A percentile compares a stretch with the other conserved stretches of the same genome.
phyloP scores from a whole-genome alignment of 441 rosid genomes.

The Oxalis stricta region DNA sequence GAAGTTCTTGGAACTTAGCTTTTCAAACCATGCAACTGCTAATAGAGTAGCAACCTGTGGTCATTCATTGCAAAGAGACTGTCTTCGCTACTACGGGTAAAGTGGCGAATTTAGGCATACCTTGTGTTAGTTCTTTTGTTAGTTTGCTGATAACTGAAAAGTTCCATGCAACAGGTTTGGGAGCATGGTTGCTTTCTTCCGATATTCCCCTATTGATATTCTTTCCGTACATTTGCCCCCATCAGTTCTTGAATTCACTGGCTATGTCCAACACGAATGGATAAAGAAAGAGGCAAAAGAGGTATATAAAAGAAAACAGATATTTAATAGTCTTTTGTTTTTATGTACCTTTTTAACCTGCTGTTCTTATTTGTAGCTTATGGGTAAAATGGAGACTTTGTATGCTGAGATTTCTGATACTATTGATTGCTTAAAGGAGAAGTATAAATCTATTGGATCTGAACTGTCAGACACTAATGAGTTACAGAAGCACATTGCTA shows the following conservation, averaged over 20 bases:
- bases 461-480: constrained; percentile 30
- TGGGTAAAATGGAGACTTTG: constrained; percentile 41
- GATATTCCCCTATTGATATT: constrained; percentile 83
- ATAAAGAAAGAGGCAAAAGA: constrained; percentile 59
- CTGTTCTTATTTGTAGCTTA: constrained; percentile 36
- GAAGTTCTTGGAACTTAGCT: constrained; percentile 89
- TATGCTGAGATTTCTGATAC: constrained; percentile 47
- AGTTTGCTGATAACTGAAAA: constrained; percentile 8
- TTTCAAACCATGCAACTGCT: constrained; percentile 92
- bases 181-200: constrained; percentile 90
- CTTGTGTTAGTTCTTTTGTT: not conserved
- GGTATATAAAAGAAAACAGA: constrained; percentile 23
- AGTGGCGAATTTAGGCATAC: not conserved
- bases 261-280: constrained; percentile 54
- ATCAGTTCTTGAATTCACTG: constrained; percentile 50
- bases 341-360: constrained; percentile 3
- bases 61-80: constrained; percentile 91
- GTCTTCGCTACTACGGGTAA: constrained; percentile 94
- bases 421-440: constrained; percentile 51
- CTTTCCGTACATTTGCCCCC: constrained; percentile 72
- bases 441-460: constrained; percentile 28
- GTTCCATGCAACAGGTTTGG: constrained; percentile 48
- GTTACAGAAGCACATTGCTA: constrained; percentile 35
- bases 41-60: constrained; percentile 96
- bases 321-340: constrained; percentile 4